Base-by-base conservation (phyloP, 208 protist species). In the Sergeia podlipaevii region DNA sequence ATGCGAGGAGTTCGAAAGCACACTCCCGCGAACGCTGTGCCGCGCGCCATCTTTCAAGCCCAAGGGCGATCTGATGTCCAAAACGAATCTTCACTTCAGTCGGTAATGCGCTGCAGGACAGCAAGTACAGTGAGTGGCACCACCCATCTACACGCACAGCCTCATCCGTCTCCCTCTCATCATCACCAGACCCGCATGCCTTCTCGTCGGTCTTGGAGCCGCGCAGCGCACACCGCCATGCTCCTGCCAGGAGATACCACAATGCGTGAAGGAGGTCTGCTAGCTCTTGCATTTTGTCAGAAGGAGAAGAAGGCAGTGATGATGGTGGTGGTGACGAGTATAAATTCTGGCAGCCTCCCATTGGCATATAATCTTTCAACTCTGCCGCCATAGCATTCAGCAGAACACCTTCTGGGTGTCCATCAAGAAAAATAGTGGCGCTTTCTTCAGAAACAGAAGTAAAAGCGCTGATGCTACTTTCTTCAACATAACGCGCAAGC, bases 1-100 rank as follows among this genome's bases (percentile, higher is more conserved):
- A 70, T 1, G 84, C 70, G 8, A 91, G 60, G 24, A 88, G 73
- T 38, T 80, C 70, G 30, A 91, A 60, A 7, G 70, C 65, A 32
- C 69, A 38, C 48, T 68, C 68, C 20, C 77, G 72, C 18, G 63
- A 74, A 39, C 70, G 66, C 11, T 65, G 55, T 11, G 64, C 59
- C 15, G 52, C 41, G 10, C 59, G 64, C 85, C 77, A 92, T 28
- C 20, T 29, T 56, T 77, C 67, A 38, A 84, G 58, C 37, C 65
- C 54, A 5, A 60, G 48, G 13, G 71, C 74, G 5, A 82, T 51
- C 1, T 48, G 42, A 24, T 60, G 60, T 1, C 77, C 70, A 0
- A 59, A 27, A 26, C 70, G 54, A 27, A 73, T 46, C 4, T 63
- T 65, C 34, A 76, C 29, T 20, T 61, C 62, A 11, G 60, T 60